A percentile compares a stretch with the other conserved stretches of the same genome.
These are phyloP conservation scores for Thermothelomyces thermophilus DNA, from an alignment of 2,329 filamentous ascomycete species.

Conservation along the genomic window DNA sequence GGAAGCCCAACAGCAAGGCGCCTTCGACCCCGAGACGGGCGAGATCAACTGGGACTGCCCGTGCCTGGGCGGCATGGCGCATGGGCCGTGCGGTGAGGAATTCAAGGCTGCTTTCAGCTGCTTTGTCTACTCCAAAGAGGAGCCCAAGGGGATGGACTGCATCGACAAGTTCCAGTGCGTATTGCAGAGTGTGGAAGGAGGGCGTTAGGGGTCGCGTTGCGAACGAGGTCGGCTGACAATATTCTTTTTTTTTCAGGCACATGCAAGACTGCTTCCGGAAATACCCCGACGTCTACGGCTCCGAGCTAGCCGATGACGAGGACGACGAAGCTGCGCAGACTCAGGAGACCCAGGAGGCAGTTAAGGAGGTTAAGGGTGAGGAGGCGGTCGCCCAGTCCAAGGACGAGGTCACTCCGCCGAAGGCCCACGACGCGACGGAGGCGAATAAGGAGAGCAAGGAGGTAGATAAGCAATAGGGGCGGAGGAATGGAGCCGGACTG, in stretches of 20 bases:
- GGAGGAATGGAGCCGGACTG: background rate
- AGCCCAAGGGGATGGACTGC: constrained; percentile 96
- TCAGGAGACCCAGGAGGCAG: constrained; percentile 17
- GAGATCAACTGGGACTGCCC: constrained; percentile 99
- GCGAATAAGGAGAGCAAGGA: constrained; percentile 27
- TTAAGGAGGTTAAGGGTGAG: constrained; percentile 4
- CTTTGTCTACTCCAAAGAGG: constrained; percentile 91
- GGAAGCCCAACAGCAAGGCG: constrained; percentile 79
- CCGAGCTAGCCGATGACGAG: constrained; percentile 76
- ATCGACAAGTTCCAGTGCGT: constrained; percentile 95
- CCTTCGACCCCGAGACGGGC: constrained; percentile 96
- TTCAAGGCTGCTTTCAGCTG: constrained; percentile 97
- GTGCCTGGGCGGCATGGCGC: constrained; percentile 92
- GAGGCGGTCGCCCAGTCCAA: background rate
- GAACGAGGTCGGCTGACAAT: constrained; percentile 14
- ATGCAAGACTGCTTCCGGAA: constrained; percentile 97
- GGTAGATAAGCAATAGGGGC: constrained; percentile 21
- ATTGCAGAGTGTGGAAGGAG: background rate
- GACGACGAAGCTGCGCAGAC: constrained; percentile 31
- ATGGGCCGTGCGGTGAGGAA: constrained; percentile 90
- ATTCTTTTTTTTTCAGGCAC: constrained; percentile 57
- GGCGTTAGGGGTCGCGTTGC: background rate
- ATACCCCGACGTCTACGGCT: constrained; percentile 88
- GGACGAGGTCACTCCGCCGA: constrained; percentile 20
- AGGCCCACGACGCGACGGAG: constrained; percentile 29